Evolutionary conservation across 257 asterid genomes (phyloP), one percentile per base, ranked within the genome.

Genomic region (Forsythia suspensa): DNA sequence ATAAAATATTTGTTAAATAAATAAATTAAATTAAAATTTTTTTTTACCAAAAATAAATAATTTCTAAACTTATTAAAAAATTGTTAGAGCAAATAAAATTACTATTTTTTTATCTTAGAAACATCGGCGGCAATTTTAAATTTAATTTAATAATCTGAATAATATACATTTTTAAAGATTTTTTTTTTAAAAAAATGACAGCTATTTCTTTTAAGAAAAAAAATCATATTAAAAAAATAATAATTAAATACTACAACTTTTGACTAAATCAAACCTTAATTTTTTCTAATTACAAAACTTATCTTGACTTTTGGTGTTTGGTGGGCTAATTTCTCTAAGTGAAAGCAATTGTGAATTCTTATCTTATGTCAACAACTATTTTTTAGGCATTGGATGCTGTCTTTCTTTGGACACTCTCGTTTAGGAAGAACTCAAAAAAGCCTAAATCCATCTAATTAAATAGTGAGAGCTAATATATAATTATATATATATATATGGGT

Each of bases 381-480:
- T 68, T 41, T 43, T 67, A 75, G 71, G 80, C 83, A 86, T 81
- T 9, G 84, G 86, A 86, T 86, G 79, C 82, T 77, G 74, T 61
- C 70, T 73, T 51, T 70, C 77, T 81, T 80, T 81, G 80, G 81
- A 75, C 82, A 73, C 79, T 42, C 81, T 71, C 76, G 76, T 76
- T 81, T 71, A 80, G 79, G 69, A 86, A 79, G 73, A 82, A 80
- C 80, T 78, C 82, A 59, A 63, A 29, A 65, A 77, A 57, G 66
- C 52, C 77, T 66, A 70, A 77, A 70, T 74, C 72, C 63, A 44
- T 68, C 73, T 20, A 67, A 76, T 55, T 66, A 51, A 72, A 75
- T 57, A 81, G 3, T 29, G 48, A 16, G 51, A 68, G 34, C 34
- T 29, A 29, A 76, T 41, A 20, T 29, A 36, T 40, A 37, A 8